These are phyloP conservation scores for Russula foetens DNA, from an alignment of 768 basidiomycete genomes.

Conservation along the genomic window DNA sequence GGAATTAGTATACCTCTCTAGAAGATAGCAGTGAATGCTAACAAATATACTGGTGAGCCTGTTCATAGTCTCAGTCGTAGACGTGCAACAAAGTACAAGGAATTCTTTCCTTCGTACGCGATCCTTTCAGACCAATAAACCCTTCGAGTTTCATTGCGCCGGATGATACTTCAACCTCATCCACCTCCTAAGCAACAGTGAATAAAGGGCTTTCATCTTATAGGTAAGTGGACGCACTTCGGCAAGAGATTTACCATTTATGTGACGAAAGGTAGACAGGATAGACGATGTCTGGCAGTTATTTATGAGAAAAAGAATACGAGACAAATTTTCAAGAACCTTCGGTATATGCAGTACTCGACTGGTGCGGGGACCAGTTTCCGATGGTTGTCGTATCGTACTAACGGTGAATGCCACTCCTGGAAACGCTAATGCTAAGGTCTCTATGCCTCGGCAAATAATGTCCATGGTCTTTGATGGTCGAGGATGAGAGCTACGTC, in stretches of 20 bases:
- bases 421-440: conserved; percentile 65
- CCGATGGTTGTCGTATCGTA: conserved; percentile 36
- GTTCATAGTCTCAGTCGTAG: conserved; percentile 19
- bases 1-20: conserved; percentile 4
- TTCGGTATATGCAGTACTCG: conserved; percentile 55
- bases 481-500: conserved; percentile 62
- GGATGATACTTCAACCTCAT: conserved; percentile 46
- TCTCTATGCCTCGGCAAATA: conserved; percentile 65
- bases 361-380: conserved; percentile 32
- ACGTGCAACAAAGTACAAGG: neutral
- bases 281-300: conserved; percentile 50
- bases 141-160: conserved; percentile 57
- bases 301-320: neutral
- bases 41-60: conserved; percentile 91
- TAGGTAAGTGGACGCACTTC: conserved; percentile 40
- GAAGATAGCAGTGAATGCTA: conserved; percentile 23
- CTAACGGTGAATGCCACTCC: conserved; percentile 62
- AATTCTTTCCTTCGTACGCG: conserved; percentile 55
- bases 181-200: conserved; percentile 46
- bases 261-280: conserved; percentile 57
- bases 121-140: conserved; percentile 77
- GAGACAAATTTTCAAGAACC: conserved; percentile 32
- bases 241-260: conserved; percentile 65
- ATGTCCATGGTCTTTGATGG: conserved; percentile 52
- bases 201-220: neutral